These are phyloP conservation scores for Cadophora malorum DNA, from an alignment of 2,329 filamentous ascomycete genomes.

Conservation along the genomic window DNA sequence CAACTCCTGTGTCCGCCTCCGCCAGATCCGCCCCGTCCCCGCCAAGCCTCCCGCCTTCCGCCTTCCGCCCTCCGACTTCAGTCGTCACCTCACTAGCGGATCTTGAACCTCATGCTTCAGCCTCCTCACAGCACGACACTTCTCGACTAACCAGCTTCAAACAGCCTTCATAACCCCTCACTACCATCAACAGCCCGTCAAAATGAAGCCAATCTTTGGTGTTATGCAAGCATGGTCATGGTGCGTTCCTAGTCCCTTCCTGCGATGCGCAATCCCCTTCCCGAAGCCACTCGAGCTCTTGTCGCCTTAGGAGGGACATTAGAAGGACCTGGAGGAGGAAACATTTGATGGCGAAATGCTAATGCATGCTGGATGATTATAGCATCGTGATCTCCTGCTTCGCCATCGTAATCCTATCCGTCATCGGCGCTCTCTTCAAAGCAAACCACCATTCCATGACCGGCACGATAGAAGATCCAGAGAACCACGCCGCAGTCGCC, in stretches of 20 bases:
- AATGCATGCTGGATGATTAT: slow-evolving; percentile 20
- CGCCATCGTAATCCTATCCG: slow-evolving; percentile 68
- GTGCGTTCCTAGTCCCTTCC: slow-evolving; percentile 57
- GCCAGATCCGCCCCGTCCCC: neutral
- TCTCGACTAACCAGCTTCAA: neutral
- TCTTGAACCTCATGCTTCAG: slow-evolving; percentile 19
- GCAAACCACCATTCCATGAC: slow-evolving; percentile 83
- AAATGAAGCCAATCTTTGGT: slow-evolving; percentile 93
- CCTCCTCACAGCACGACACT: slow-evolving; percentile 21
- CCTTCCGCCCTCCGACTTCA: too few relatives aligned
- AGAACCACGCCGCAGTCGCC: slow-evolving; percentile 77
- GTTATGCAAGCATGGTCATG: slow-evolving; percentile 95
- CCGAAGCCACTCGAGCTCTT: slow-evolving; percentile 19
- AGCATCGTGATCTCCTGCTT: slow-evolving; percentile 77
- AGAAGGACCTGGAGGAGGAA: too few relatives aligned
- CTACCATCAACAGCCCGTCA: slow-evolving; percentile 25
- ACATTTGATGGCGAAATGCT: slow-evolving; percentile 4
- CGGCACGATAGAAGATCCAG: slow-evolving; percentile 73
- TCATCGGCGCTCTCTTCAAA: slow-evolving; percentile 75
- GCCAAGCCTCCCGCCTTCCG: neutral
- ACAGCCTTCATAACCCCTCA: neutral
- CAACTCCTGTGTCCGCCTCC: too few relatives aligned
- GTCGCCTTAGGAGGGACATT: neutral
- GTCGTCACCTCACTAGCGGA: slow-evolving; percentile 14
- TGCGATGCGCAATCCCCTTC: slow-evolving; percentile 17